phyloP scores from a whole-genome alignment of 768 basidiomycete species.

The Porphyrellus cyaneotinctus region DNA sequence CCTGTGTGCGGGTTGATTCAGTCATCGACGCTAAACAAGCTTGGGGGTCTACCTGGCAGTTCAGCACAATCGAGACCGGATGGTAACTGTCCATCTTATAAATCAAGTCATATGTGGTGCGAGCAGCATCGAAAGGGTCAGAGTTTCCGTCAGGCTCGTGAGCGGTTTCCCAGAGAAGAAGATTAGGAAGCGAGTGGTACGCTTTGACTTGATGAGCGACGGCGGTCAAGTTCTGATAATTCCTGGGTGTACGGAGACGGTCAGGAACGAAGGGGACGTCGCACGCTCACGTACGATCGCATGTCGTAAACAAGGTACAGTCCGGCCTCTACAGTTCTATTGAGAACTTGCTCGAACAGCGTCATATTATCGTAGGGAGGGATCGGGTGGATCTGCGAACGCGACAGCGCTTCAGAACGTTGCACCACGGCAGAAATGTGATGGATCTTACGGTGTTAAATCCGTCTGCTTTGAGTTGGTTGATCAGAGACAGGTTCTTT shows the following conservation, averaged over 20 bases:
- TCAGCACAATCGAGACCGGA: slow-evolving; percentile 52
- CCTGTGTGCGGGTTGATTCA: slow-evolving; percentile 26
- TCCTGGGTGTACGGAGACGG: slow-evolving; percentile 22
- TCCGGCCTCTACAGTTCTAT: slow-evolving; percentile 15
- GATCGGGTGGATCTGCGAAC: slow-evolving; percentile 63
- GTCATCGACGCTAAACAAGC: not conserved
- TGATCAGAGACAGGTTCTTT: slow-evolving; percentile 47
- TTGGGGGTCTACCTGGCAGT: slow-evolving; percentile 34
- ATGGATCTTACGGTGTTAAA: slow-evolving; percentile 22
- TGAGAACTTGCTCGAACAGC: slow-evolving; percentile 20
- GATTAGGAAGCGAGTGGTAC: slow-evolving; percentile 61
- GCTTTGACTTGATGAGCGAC: slow-evolving; percentile 62
- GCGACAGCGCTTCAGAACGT: slow-evolving; percentile 20
- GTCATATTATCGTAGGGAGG: slow-evolving; percentile 62
- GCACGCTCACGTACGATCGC: slow-evolving; percentile 42
- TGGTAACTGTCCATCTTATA: slow-evolving; percentile 53
- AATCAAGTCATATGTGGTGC: slow-evolving; percentile 43
- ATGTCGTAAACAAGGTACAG: slow-evolving; percentile 78
- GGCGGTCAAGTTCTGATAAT: slow-evolving; percentile 57
- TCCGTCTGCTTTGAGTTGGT: slow-evolving; percentile 58
- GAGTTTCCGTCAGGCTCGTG: slow-evolving; percentile 71
- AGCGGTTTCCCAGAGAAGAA: slow-evolving; percentile 68
- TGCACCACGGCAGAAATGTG: too few species aligned
- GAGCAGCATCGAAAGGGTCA: slow-evolving; percentile 60
- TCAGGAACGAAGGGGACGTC: not conserved